Base-by-base conservation (phyloP, 1,139 yeast genomes). In the Lodderomyces elongisporus region DNA sequence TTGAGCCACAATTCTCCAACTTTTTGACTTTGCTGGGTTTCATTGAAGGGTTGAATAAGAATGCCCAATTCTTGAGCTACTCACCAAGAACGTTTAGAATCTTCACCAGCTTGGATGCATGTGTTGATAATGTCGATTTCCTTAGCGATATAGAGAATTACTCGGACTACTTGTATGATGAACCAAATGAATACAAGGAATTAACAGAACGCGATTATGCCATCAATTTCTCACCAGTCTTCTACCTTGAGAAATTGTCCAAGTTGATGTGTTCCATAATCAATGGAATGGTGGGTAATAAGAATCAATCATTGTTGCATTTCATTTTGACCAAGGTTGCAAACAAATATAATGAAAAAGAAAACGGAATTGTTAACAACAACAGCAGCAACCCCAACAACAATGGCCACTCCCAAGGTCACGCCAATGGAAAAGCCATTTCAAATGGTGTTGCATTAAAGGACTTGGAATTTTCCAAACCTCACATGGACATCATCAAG, bases 21-120 rank as follows among this genome's bases (percentile, higher is more conserved):
- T 72, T 67, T 44, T 64, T 70, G 33, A 55, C 76, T 1, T 44
- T 74, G 1, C 51, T 67, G 27, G 81, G 81, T 0, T 58, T 63
- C 24, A 46, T 74, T 33, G 62, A 62, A 25, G 77, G 75, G 2
- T 56, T 74, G 34, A 54, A 54, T 16, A 47, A 51, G 10, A 50
- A 56, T 17, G 56, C 74, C 2, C 41, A 43, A 5, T 46, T 73
- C 27, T 59, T 74, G 34, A 47, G 51, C 33, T 43, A 35, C 27
- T 54, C 49, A 14, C 46, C 55, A 4, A 42, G 45, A 10, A 48
- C 68, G 0, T 61, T 62, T 45, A 53, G 56, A 27, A 42, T 66
- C 14, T 66, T 66, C 40, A 41, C 48, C 28, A 52, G 53, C 27
- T 58, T 67, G 40, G 71, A 66, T 39, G 46, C 62, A 22, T 56